Evolutionary conservation across 768 basidiomycete species (phyloP), one percentile per base, ranked within the genome.

Genomic region (Trametes cubensis): DNA sequence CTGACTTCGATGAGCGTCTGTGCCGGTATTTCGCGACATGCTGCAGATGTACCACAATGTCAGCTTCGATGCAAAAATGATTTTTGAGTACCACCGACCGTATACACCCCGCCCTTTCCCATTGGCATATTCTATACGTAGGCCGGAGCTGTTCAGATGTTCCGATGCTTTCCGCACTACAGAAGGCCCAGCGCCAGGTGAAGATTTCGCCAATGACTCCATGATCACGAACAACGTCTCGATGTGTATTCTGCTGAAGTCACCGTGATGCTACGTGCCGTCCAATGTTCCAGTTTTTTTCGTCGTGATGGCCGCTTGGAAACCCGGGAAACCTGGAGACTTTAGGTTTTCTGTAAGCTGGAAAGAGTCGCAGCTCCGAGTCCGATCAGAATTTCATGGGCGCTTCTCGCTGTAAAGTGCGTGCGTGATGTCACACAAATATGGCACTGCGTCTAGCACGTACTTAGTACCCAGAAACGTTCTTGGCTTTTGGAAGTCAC

Each of bases 1-100:
- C 89, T 90, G 66, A 87, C 83, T 73, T 97, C 95, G 62, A 98
- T 71, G n/a, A 89, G 66, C 0, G 88, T 88, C 14, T 83, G 79
- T 13, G 80, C 74, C 20, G 86, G 79, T 62, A 94, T 86, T 34
- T 67, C 65, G 18, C 75, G 75, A 8, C 82, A 77, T 21, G 90
- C 85, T 85, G 60, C 38, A 46, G 34, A 18, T 20, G 4, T 14
- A 46, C 15, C 18, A 10, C 21, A 34, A 45, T 25, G 20, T 15
- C 20, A 28, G 55, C 14, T 21, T 10, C 18, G 6, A 14, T 51
- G n/a, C 51, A 13, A 15, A 14, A 40, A 38, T 34, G 34, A 28
- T 15, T 21, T 39, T 21, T 1, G 3, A 17, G 34, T 34, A 34
- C 10, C 26, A 68, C 79, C 42, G 42, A 89, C 88, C 88, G 63